Base-by-base conservation (phyloP, 2,329 filamentous ascomycete genomes). In the Pseudogymnoascus sp. region DNA sequence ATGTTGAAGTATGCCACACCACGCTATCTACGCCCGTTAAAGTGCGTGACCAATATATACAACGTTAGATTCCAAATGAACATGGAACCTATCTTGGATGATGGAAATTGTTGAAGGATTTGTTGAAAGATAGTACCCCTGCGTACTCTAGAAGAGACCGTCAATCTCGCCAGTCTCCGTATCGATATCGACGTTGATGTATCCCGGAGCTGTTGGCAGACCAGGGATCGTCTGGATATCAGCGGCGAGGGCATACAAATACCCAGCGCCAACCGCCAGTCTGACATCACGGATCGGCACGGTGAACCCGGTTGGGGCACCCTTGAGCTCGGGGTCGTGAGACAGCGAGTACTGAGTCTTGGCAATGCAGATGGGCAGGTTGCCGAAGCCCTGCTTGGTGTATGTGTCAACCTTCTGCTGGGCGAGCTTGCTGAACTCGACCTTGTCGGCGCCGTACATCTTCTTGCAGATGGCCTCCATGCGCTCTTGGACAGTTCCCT, bases 211-310 rank as follows among this genome's bases (percentile, higher is more conserved):
- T 7, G 95, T 98, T 8, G 93, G 93, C 68, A 99, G 81, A 67
- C 95, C 95, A 13, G 95, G 95, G 68, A 99, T 99, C 1, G 95
- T 99, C 81, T 98, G 95, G 69, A 99, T 98, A 74, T 99, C 95
- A 13, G 95, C 95, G 63, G 95, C 95, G 67, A 98, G 83, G 6
- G 95, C 95, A 71, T 96, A 91, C 83, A 96, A 79, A 76, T 96
- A 96, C 67, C 95, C 95, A 67, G 92, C 95, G 73, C 95, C 95
- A 65, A 93, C 93, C 28, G 95, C 95, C 83, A 99, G 87, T 67
- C 93, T 83, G 41, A 99, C 93, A 74, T 99, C 95, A 65, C 93
- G 83, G 71, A 99, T 96, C 1, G 95, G 95, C 5, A 99, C 87
- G 0, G 91, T 96, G 77, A 98, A 99, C 65, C 93, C 95, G 3